phyloP scores from a whole-genome alignment of 179 eudicot species.

The Nepenthes alata region DNA sequence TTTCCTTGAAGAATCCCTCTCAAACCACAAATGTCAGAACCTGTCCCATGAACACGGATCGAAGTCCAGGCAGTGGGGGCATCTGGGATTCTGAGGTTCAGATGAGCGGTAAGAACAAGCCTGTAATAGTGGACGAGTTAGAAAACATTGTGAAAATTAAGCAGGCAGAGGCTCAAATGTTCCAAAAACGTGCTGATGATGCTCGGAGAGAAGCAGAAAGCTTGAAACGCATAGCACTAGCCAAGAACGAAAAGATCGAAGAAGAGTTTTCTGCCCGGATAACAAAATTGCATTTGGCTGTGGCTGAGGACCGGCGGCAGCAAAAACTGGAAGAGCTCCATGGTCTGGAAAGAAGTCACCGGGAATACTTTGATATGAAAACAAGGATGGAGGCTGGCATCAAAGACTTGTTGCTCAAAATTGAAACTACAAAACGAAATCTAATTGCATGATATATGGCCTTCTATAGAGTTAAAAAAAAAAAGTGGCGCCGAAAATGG shows the following conservation, averaged over 20 bases:
- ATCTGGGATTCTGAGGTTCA: constrained; percentile 24
- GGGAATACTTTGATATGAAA: constrained; percentile 77
- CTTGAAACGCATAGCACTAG: constrained; percentile 49
- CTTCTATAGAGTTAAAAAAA: background rate
- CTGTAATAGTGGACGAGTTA: constrained; percentile 47
- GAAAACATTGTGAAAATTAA: constrained; percentile 71
- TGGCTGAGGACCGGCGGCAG: constrained; percentile 61
- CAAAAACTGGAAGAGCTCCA: constrained; percentile 66
- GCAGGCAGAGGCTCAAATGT: constrained; percentile 83
- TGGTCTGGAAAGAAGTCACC: constrained; percentile 57
- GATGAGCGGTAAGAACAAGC: constrained; percentile 21
- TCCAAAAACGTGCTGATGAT: constrained; percentile 84
- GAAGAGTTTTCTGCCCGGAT: constrained; percentile 58
- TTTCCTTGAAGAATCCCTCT: constrained; percentile 27
- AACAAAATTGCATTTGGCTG: constrained; percentile 44
- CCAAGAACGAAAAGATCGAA: constrained; percentile 61
- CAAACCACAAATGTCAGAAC: constrained; percentile 25
- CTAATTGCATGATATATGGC: background rate
- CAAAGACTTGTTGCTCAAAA: constrained; percentile 68
- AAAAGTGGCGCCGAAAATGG: no score
- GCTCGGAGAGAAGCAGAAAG: constrained; percentile 90
- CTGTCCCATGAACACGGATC: constrained; percentile 28
- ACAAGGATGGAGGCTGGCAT: constrained; percentile 81
- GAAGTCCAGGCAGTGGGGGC: constrained; percentile 27
- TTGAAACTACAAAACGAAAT: constrained; percentile 64